Base-by-base conservation (phyloP, 1,139 yeast species). In the Wickerhamomyces sp. region DNA sequence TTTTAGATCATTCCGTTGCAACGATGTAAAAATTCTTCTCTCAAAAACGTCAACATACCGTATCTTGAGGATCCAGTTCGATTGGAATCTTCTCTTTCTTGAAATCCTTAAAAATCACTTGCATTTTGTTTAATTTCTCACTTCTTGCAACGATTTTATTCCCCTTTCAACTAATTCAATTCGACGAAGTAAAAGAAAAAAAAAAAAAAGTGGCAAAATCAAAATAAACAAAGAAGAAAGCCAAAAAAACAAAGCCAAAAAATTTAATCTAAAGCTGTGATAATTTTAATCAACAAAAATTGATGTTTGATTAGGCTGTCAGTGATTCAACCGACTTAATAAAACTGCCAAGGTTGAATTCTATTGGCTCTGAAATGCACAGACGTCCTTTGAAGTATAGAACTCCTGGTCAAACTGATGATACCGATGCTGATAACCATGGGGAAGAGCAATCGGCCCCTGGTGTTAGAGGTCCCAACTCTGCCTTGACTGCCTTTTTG, bases 21-120 rank as follows among this genome's bases (percentile, higher is more conserved):
- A 34, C 23, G 23, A 27, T 6, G 32, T 23, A 23, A 27, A 27
- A 13, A 13, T 18, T 18, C 31, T 9, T 29, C 13, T 4, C 13
- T 6, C 13, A 27, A 10, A 27, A 41, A 26, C 15, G n/a, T 13
- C 8, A 18, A 76, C 84, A 54, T 69, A 81, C 94, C 3, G 88
- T 76, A 45, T 82, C 89, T 26, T 77, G 55, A 15, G 77, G 73
- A 49, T 85, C 95, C 46, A 90, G 79, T 34, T 88, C 96, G 52
- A 93, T 63, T 37, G 90, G 77, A 66, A 91, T 80, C 64, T 83
- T 87, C 64, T 88, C 91, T 71, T 93, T 94, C 71, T 91, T 90
- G 68, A 93, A 87, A 68, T 93, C 96, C 65, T 91, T 90, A 65
- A 93, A 81, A 45, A 84, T 79, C 55, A 94, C 73, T 68, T 84